These are phyloP conservation scores for Achlya hypogyna DNA, from an alignment of 352 stramenopile species.

Conservation along the genomic window DNA sequence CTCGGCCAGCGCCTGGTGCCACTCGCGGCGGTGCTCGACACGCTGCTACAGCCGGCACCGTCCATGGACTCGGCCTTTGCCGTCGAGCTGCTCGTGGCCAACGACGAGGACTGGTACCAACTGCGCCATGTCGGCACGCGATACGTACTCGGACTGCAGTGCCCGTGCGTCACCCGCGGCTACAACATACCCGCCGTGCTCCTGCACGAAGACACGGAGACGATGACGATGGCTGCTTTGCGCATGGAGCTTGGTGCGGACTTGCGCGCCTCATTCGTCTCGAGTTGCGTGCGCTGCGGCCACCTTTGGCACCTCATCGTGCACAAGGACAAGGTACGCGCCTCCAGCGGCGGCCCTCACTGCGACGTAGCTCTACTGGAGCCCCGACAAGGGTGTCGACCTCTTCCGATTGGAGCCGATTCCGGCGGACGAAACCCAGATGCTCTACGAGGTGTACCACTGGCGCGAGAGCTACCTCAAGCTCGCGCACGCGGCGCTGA, in stretches of 20 bases:
- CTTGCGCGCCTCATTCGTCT: background rate
- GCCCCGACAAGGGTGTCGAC: background rate
- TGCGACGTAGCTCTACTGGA: background rate
- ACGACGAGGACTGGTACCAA: conserved; percentile 5
- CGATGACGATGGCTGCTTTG: background rate
- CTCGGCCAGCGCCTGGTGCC: background rate
- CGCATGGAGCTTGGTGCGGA: background rate
- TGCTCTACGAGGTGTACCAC: conserved; percentile 9
- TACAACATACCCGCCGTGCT: conserved; percentile 5
- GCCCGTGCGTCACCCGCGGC: conserved; percentile 2
- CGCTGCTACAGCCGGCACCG: background rate
- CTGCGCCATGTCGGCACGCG: conserved; percentile 2
- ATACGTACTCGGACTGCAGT: conserved; percentile 10
- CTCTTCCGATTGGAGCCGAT: background rate
- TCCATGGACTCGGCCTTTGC: conserved; percentile 2
- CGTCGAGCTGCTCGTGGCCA: background rate
- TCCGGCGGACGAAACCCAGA: background rate
- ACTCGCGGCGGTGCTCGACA: background rate
- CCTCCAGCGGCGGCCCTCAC: background rate
- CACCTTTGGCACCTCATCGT: background rate
- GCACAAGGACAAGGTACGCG: background rate
- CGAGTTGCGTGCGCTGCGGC: background rate
- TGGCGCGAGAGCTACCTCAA: conserved; percentile 12
- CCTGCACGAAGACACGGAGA: background rate
- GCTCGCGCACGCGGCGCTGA: background rate